Conservation (phyloP, 2,329 filamentous ascomycete genomes). For the Pochonia chlamydosporia region DNA sequence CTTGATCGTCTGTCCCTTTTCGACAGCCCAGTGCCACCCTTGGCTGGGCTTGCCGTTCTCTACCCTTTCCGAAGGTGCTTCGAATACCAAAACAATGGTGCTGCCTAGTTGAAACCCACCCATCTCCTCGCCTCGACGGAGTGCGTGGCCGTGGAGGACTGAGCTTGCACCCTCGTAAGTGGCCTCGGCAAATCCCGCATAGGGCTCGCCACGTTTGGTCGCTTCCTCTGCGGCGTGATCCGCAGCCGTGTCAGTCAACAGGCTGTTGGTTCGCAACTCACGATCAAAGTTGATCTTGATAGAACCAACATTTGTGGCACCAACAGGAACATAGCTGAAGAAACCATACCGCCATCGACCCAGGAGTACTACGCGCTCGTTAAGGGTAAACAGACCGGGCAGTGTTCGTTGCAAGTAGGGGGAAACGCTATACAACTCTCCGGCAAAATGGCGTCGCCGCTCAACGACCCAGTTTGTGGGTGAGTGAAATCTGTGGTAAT, state of each 20-base stretch:
- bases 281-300: slow-evolving; percentile 97
- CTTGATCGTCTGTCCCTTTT: slow-evolving; percentile 82
- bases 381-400: slow-evolving; percentile 91
- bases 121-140: slow-evolving; percentile 92
- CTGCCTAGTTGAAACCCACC: slow-evolving; percentile 94
- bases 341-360: slow-evolving; percentile 96
- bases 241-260: slow-evolving; percentile 87
- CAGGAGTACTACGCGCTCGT: slow-evolving; percentile 89
- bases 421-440: slow-evolving; percentile 90
- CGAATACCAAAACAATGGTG: slow-evolving; percentile 92
- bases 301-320: slow-evolving; percentile 93
- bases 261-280: slow-evolving; percentile 86
- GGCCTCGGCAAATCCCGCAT: slow-evolving; percentile 88
- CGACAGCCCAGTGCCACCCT: slow-evolving; percentile 81
- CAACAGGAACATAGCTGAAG: slow-evolving; percentile 93
- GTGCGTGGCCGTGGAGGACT: slow-evolving; percentile 74
- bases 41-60: slow-evolving; percentile 48
- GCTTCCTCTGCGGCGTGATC: slow-evolving; percentile 81
- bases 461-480: slow-evolving; percentile 94
- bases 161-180: slow-evolving; percentile 74
- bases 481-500: slow-evolving; percentile 98
- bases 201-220: slow-evolving; percentile 67
- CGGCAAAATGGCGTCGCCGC: slow-evolving; percentile 91
- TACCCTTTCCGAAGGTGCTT: slow-evolving; percentile 66
- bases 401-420: slow-evolving; percentile 91